Conservation (phyloP, 345 rosid genomes). For the Gossypium rotundifolium region DNA sequence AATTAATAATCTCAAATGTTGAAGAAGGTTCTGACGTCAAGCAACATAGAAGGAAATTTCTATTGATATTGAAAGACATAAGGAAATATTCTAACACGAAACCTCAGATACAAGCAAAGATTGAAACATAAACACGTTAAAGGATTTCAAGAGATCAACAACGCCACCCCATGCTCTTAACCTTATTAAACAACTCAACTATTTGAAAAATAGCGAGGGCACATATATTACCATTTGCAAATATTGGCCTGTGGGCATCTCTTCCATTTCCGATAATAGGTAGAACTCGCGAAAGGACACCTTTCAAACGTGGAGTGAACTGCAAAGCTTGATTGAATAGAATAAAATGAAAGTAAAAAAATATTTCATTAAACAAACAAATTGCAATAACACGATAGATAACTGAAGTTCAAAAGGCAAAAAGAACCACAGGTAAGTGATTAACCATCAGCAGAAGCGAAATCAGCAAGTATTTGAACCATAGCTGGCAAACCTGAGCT, state of each 20-base stretch:
- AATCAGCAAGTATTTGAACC: constrained; percentile 97
- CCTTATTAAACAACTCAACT: background rate
- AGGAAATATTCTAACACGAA: background rate
- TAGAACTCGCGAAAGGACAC: constrained; percentile 72
- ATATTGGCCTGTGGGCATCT: constrained; percentile 80
- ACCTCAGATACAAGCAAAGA: background rate
- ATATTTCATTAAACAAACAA: constrained; percentile 32
- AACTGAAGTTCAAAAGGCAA: constrained; percentile 6
- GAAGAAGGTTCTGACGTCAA: background rate
- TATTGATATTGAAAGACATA: background rate
- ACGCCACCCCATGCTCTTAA: background rate
- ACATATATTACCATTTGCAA: constrained; percentile 69
- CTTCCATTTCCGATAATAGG: constrained; percentile 92
- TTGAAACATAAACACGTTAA: constrained; percentile 4
- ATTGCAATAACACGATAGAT: constrained; percentile 10
- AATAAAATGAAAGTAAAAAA: constrained; percentile 17
- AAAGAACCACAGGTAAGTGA: constrained; percentile 26
- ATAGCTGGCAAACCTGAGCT: constrained; percentile 80
- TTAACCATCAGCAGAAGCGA: constrained; percentile 91
- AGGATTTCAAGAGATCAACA: background rate
- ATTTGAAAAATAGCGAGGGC: background rate
- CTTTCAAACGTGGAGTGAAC: constrained; percentile 91
- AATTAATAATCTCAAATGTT: background rate
- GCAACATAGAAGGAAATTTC: background rate
- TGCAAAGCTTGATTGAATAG: constrained; percentile 65